Evolutionary conservation across 441 rosid genomes (phyloP).

Genomic region (Populus hybrid): DNA sequence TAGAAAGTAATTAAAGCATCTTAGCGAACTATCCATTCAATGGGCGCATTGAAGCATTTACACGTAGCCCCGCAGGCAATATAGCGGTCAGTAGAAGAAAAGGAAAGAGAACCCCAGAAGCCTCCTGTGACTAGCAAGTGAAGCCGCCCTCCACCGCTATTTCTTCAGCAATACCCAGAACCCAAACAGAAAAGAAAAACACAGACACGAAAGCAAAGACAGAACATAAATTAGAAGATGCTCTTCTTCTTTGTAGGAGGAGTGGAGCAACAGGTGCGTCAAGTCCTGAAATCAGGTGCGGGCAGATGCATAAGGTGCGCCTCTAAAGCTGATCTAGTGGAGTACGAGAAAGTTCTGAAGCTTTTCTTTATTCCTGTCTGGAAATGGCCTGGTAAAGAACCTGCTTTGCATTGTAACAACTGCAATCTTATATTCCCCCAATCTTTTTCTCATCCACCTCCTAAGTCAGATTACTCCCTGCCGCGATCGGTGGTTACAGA

Average conservation of each 20-base stretch:
- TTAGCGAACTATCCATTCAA: too few species aligned
- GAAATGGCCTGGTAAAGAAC: constrained; percentile 74
- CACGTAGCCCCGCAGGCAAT: too few species aligned
- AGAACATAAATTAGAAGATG: constrained; percentile 26
- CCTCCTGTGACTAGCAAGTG: too few species aligned
- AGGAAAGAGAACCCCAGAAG: too few species aligned
- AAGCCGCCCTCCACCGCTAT: too few species aligned
- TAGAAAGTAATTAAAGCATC: too few species aligned
- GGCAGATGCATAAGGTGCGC: constrained; percentile 71
- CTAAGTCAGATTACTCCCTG: neutral
- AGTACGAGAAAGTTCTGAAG: constrained; percentile 79
- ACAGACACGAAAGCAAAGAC: too few species aligned
- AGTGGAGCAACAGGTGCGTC: constrained; percentile 68
- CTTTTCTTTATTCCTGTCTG: constrained; percentile 80
- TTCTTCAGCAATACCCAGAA: too few species aligned
- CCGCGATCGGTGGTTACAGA: neutral
- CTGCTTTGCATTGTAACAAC: constrained; percentile 47
- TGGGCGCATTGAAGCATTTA: too few species aligned
- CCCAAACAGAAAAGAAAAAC: too few species aligned
- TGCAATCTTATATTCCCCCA: constrained; percentile 69
- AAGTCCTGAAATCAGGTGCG: constrained; percentile 59
- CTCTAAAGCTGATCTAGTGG: constrained; percentile 75
- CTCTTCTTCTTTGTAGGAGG: constrained; percentile 90
- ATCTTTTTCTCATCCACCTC: constrained; percentile 27
- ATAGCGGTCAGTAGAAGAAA: too few species aligned